A percentile compares a stretch with the other conserved stretches of the same genome.
Evolutionary conservation across 2,329 filamentous ascomycete genomes (phyloP).

Genomic region (Plenodomus lindquistii): DNA sequence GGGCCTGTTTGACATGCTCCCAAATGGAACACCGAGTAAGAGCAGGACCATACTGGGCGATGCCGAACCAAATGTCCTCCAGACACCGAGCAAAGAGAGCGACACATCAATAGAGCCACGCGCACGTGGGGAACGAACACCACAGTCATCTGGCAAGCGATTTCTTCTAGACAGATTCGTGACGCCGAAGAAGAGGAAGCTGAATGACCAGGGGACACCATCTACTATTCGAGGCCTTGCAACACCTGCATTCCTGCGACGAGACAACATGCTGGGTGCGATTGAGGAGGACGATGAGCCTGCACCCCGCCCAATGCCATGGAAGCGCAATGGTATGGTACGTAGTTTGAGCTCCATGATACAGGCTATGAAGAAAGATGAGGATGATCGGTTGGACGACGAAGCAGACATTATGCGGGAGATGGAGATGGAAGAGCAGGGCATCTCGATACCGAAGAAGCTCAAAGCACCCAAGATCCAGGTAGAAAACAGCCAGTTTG

Average conservation of each 20-base stretch:
- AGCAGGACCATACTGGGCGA: constrained; percentile 33
- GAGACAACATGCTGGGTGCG: constrained; percentile 55
- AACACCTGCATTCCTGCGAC: constrained; percentile 72
- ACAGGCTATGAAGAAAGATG: constrained; percentile 67
- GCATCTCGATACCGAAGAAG: constrained; percentile 27
- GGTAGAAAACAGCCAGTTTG: constrained; percentile 49
- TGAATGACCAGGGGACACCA: constrained; percentile 45
- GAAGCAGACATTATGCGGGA: constrained; percentile 76
- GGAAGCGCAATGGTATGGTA: constrained; percentile 56
- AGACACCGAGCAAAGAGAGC: constrained; percentile 47
- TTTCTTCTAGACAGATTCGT: constrained; percentile 66
- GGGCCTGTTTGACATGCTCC: constrained; percentile 74
- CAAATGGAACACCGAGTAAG: constrained; percentile 53
- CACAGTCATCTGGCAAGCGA: constrained; percentile 61
- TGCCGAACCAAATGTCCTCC: constrained; percentile 37
- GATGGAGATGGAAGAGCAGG: constrained; percentile 58
- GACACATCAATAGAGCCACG: constrained; percentile 34
- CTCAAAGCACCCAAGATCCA: constrained; percentile 38
- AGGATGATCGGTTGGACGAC: constrained; percentile 61
- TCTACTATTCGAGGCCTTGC: constrained; percentile 54
- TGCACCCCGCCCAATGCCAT: constrained; percentile 43
- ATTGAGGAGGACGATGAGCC: constrained; percentile 59
- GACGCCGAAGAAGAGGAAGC: constrained; percentile 58
- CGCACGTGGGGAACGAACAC: constrained; percentile 49
- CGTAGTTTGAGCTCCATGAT: constrained; percentile 76